Evolutionary conservation across 768 basidiomycete species (phyloP), one percentile per base, ranked within the genome.

Genomic region (Piloderma croceum): DNA sequence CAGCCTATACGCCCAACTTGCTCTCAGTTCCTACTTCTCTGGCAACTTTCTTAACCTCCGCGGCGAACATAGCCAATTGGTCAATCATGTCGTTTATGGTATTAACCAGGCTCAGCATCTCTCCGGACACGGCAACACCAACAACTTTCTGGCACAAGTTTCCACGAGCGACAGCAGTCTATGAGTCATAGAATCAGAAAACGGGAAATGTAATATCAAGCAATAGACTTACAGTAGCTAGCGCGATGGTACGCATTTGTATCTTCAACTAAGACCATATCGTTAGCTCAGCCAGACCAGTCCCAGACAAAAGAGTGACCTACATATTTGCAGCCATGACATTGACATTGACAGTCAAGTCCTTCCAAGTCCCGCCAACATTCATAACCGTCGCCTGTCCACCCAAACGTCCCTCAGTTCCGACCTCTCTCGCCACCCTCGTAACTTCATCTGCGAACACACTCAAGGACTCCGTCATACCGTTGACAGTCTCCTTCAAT

Each of bases 11-110:
- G 50, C 96, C 94, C 5, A 98, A 70, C 64, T 97, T 97, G n/a
- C 96, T 96, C 56, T 97, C 92, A 11, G 94, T 97, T 34, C 94
- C 94, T 56, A 99, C 94, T 61, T 99, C 93, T 24, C 91, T 71
- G 2, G 96, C 96, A 39, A 99, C 94, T 56, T 94, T 89, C 63
- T 92, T 97, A 43, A 97, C 84, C 55, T 86, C 81, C 20, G 77
- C 73, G 36, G 81, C 82, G 58, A 84, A 85, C 51, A 79, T 75
- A 13, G 78, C 77, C 42, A 81, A 60, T 43, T 78, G 74, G 49
- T 78, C 79, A 52, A 81, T 80, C 80, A 81, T 81, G 60, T 85
- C 83, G 64, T 97, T 97, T 77, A 98, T 98, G 13, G 96, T 98
- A 63, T 92, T 90, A 36, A 96, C 93, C 49, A 99, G 70, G 48